Percentiles rank a stretch among this genome's conserved stretches.
Conservation (phyloP, 441 rosid species). For the Breynia disticha region DNA sequence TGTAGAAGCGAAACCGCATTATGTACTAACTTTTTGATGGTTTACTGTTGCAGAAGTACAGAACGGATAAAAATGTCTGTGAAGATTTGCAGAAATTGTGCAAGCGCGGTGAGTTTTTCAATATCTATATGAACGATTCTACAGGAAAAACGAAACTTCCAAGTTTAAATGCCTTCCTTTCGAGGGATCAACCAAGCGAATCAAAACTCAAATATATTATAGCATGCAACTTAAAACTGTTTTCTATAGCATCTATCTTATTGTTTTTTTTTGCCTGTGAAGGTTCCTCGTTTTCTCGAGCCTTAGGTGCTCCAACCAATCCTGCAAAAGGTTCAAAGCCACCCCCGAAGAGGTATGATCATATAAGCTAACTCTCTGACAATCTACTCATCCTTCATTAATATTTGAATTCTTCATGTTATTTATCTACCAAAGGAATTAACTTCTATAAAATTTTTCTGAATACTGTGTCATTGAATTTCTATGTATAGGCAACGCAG, state of each 20-base stretch:
- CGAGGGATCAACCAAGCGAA: too few relatives aligned
- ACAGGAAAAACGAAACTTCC: too few relatives aligned
- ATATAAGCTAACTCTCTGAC: background rate
- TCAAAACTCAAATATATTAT: too few relatives aligned
- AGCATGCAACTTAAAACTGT: too few relatives aligned
- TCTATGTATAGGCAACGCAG: too few relatives aligned
- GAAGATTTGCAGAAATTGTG: too few relatives aligned
- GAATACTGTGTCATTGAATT: background rate
- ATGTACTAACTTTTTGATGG: constrained; percentile 2
- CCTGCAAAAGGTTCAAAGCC: background rate
- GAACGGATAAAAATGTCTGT: constrained; percentile 12
- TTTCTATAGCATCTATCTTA: background rate
- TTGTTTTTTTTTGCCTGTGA: constrained; percentile 1
- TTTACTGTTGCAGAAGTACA: constrained; percentile 19
- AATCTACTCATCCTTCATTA: background rate
- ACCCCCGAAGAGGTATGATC: background rate
- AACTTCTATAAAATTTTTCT: constrained; percentile 8
- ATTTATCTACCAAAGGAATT: background rate
- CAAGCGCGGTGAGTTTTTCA: too few relatives aligned
- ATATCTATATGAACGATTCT: too few relatives aligned
- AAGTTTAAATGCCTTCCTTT: background rate
- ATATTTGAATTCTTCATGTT: background rate
- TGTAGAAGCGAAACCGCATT: background rate
- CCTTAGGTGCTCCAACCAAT: background rate
- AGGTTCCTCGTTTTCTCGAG: constrained; percentile 8